These are phyloP conservation scores for Rhodotorula paludigena DNA, from an alignment of 768 basidiomycete genomes.

Conservation along the genomic window DNA sequence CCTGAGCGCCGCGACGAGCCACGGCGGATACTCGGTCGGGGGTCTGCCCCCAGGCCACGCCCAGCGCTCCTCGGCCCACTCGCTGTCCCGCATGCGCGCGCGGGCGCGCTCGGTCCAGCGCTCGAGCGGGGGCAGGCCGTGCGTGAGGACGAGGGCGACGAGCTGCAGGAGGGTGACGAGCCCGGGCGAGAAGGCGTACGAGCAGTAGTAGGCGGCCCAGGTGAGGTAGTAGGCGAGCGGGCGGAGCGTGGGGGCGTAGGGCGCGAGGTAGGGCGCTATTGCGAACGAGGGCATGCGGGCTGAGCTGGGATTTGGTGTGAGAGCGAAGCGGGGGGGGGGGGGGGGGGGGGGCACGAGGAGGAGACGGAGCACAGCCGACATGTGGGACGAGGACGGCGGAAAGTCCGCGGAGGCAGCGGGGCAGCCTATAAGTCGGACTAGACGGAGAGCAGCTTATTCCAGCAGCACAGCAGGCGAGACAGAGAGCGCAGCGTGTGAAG, in stretches of 20 bases:
- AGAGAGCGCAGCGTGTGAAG: background rate
- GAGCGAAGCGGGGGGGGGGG: background rate
- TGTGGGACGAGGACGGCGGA: too few relatives aligned
- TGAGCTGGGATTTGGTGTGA: background rate
- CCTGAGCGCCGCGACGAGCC: background rate
- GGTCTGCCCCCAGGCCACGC: background rate
- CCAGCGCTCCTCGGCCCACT: background rate
- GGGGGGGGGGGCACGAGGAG: background rate
- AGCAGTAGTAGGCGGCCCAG: slow-evolving; percentile 8
- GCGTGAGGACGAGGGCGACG: slow-evolving; percentile 3
- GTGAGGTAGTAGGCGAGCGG: slow-evolving; percentile 12
- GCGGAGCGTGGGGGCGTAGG: slow-evolving; percentile 7
- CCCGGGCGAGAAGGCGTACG: slow-evolving; percentile 7
- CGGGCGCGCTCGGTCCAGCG: background rate
- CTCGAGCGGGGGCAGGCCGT: slow-evolving; percentile 2
- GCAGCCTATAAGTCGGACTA: too few relatives aligned
- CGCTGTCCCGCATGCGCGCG: background rate
- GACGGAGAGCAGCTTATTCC: too few relatives aligned
- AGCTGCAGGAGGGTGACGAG: slow-evolving; percentile 23
- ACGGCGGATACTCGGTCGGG: background rate
- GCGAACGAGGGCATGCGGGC: slow-evolving; percentile 21
- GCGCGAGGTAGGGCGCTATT: slow-evolving; percentile 18
- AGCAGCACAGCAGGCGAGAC: background rate
- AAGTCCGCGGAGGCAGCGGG: too few relatives aligned
- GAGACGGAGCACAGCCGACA: too few relatives aligned